phyloP scores from a whole-genome alignment of 2,329 filamentous ascomycete genomes.

The Ceratocystis eucalypticola region DNA sequence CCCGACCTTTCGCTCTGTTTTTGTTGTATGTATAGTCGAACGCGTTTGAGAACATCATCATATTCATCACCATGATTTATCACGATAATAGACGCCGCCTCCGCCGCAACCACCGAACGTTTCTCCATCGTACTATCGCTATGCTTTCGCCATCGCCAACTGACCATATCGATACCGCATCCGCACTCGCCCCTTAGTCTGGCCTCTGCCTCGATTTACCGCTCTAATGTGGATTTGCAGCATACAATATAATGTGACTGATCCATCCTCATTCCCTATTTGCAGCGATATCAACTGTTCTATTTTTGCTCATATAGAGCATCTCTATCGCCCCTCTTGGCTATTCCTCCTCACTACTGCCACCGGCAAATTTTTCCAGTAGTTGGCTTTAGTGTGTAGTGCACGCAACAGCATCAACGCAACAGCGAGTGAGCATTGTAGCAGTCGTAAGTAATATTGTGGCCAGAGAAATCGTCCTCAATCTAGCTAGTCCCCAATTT shows the following conservation, averaged over 20 bases:
- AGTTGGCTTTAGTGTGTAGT: too few relatives aligned
- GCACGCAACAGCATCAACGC: too few relatives aligned
- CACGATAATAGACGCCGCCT: not conserved
- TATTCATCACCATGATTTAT: not conserved
- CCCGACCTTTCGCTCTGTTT: not conserved
- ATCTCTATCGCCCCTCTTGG: not conserved
- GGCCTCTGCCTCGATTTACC: not conserved
- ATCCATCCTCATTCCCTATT: not conserved
- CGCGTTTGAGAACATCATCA: not conserved
- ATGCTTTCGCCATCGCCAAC: not conserved
- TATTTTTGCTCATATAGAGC: constrained; percentile 8
- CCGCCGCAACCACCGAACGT: not conserved
- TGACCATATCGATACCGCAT: not conserved
- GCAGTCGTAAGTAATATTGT: not conserved
- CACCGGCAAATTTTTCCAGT: not conserved
- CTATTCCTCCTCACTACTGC: not conserved
- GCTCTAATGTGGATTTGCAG: not conserved
- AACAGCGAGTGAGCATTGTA: not conserved
- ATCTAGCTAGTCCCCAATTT: not conserved
- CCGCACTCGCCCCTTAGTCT: not conserved
- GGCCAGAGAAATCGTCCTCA: not conserved
- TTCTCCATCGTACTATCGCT: not conserved
- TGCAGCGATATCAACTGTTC: not conserved
- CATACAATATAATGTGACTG: not conserved
- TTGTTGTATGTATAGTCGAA: too few relatives aligned